Evolutionary conservation across 495 filamentous ascomycete genomes (phyloP).

Genomic region (Sphaerosporella brunnea): DNA sequence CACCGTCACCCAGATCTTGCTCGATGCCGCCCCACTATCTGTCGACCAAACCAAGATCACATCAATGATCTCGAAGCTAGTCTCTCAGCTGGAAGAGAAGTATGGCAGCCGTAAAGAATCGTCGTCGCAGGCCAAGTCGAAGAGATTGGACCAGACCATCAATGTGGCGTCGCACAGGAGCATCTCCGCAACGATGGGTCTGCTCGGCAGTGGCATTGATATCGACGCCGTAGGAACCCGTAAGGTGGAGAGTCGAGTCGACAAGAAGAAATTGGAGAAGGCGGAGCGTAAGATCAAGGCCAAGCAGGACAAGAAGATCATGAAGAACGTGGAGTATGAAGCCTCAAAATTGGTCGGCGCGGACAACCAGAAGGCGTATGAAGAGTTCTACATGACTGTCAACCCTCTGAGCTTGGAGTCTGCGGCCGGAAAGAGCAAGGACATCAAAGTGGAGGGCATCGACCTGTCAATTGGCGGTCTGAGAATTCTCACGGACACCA

Average conservation of each 20-base stretch:
- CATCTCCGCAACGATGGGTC: conserved; percentile 82
- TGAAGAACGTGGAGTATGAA: conserved; percentile 97
- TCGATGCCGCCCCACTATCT: conserved; percentile 48
- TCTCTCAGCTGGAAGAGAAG: conserved; percentile 54
- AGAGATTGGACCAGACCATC: conserved; percentile 82
- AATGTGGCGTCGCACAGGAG: conserved; percentile 86
- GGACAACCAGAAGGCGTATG: conserved; percentile 78
- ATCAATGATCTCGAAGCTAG: conserved; percentile 78
- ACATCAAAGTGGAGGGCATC: conserved; percentile 92
- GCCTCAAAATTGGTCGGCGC: conserved; percentile 73
- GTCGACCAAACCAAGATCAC: conserved; percentile 66
- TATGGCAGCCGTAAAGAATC: conserved; percentile 56
- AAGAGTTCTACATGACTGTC: conserved; percentile 99
- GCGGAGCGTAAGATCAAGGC: conserved; percentile 93
- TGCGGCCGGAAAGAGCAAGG: conserved; percentile 68
- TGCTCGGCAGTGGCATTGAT: conserved; percentile 70
- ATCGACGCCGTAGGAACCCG: conserved; percentile 78
- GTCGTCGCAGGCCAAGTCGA: conserved; percentile 56
- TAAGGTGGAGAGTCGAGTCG: conserved; percentile 93
- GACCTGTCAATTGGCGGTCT: conserved; percentile 82
- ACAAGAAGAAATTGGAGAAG: conserved; percentile 98
- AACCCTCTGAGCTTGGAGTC: conserved; percentile 76
- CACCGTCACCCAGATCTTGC: conserved; percentile 63
- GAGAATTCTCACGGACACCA: conserved; percentile 79
- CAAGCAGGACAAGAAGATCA: conserved; percentile 94